phyloP scores from a whole-genome alignment of 805 yeast genomes.

The Cyberlindnera amylophila region DNA sequence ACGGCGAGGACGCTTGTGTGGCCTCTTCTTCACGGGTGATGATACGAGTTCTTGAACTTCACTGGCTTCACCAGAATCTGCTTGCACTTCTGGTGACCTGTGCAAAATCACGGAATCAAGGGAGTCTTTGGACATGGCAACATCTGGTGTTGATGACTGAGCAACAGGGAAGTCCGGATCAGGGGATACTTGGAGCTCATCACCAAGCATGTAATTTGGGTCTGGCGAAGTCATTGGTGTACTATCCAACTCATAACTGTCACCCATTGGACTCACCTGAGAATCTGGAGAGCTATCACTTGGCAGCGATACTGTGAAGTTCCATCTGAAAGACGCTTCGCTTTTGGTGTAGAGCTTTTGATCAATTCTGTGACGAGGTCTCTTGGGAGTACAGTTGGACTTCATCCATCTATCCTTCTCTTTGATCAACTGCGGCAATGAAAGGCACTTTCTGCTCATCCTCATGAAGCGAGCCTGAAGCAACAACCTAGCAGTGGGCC shows the following conservation, averaged over 20 bases:
- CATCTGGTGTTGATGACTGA: neutral
- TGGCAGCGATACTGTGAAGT: slow-evolving; percentile 10
- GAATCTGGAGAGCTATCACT: slow-evolving; percentile 12
- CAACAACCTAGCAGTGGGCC: slow-evolving; percentile 61
- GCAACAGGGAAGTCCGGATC: neutral
- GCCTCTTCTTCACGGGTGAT: neutral
- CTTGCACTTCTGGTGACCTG: neutral
- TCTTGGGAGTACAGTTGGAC: no score
- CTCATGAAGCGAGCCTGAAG: slow-evolving; percentile 51
- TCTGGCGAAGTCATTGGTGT: slow-evolving; percentile 24
- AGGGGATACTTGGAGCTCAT: slow-evolving; percentile 2
- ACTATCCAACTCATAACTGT: slow-evolving; percentile 12
- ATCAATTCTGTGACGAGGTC: slow-evolving; percentile 37
- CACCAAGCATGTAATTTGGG: neutral
- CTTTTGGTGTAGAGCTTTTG: slow-evolving; percentile 28
- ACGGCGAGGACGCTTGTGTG: neutral
- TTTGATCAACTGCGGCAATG: slow-evolving; percentile 34
- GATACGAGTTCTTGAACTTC: neutral
- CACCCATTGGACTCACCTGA: slow-evolving; percentile 17
- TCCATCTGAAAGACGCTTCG: slow-evolving; percentile 26
- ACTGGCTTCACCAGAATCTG: neutral
- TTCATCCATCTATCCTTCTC: slow-evolving; percentile 30
- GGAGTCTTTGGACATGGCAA: neutral
- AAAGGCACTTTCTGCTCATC: slow-evolving; percentile 29
- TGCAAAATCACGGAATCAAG: slow-evolving; percentile 7